Evolutionary conservation across 2,329 filamentous ascomycete species (phyloP), one percentile per base, ranked within the genome.

Genomic region (Cladobotryum protrusum): DNA sequence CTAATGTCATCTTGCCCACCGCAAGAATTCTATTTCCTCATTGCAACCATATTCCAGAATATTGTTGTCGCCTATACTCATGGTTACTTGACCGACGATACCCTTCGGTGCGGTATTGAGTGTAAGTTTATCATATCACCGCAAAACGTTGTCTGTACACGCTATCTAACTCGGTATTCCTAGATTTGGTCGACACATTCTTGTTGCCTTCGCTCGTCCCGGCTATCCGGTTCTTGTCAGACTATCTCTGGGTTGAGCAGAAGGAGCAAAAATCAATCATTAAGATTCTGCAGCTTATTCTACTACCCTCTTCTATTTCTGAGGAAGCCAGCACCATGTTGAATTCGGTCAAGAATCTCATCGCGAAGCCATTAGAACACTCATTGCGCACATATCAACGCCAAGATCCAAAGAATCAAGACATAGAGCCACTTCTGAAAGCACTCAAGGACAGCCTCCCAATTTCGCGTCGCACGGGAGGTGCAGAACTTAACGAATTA

Each of bases 1-100:
- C 72, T 92, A 7, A 88, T 92, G 80, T 84, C 86, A 8, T 86
- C 86, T 1, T 93, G 88, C 58, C 83, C 85, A 1, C 89, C 89
- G 1, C 87, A 91, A 61, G 83, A 90, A 36, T 93, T 93, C 62
- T 92, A 92, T 59, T 70, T 87, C 15, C 74, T 93, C 4, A 82
- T 90, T 13, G 86, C 89, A 1, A 85, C 86, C 0, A 70, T 93
- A 0, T 90, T 92, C 62, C 78, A 85, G 56, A 85, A 89, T 57
- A 88, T 86, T 39, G 79, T 89, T 0, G 71, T 86, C 34, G 88
- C 86, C 1, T 83, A 82, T 56, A 79, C 79, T n/a, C 75, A 76
- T 1, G 82, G 82, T 5, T 74, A 80, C 37, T 67, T 95, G 4
- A 78, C 78, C 1, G 79, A 89, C 41, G 85, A 90, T 36, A 80